Evolutionary conservation across 1,284 basidiomycete species (phyloP).

Genomic region (Heterobasidion parviporum): DNA sequence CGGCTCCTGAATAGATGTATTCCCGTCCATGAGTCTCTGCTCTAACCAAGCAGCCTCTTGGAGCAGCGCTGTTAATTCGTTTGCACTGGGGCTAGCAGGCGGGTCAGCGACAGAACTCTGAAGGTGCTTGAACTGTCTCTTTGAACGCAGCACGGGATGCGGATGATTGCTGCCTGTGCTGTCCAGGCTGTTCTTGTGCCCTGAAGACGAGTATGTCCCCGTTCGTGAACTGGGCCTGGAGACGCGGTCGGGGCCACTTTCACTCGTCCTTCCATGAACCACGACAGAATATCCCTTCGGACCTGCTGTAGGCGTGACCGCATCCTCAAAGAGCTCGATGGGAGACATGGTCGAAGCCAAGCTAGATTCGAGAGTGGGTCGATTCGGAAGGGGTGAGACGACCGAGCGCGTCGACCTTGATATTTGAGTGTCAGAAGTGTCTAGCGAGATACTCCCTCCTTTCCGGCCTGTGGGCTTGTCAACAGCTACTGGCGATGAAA

Average conservation of each 20-base stretch:
- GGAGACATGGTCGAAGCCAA: not conserved
- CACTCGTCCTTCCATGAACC: slow-evolving; percentile 10
- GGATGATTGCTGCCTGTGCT: not conserved
- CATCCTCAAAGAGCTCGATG: slow-evolving; percentile 1
- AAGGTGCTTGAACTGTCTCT: slow-evolving; percentile 15
- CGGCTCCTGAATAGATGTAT: not conserved
- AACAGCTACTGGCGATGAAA: not conserved
- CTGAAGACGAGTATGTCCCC: slow-evolving; percentile 8
- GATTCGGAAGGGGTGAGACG: not conserved
- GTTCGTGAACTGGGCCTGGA: slow-evolving; percentile 5
- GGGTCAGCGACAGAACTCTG: slow-evolving; percentile 5
- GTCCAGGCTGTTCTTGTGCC: slow-evolving; percentile 7
- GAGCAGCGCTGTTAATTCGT: slow-evolving; percentile 9
- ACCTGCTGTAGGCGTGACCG: not conserved
- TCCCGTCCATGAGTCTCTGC: slow-evolving; percentile 8
- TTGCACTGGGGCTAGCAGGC: slow-evolving; percentile 6
- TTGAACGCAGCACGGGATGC: slow-evolving; percentile 10
- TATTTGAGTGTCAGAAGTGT: not conserved
- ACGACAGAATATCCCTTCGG: slow-evolving; percentile 11
- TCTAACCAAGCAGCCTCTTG: slow-evolving; percentile 13
- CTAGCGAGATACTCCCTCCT: not conserved
- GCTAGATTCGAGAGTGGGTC: too few relatives aligned
- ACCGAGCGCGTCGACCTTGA: too few relatives aligned
- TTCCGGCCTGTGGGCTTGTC: not conserved
- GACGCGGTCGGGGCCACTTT: not conserved